Percentiles rank a stretch among this genome's conserved stretches.
Conservation (phyloP, 768 basidiomycete species). For the Collybia sordida region DNA sequence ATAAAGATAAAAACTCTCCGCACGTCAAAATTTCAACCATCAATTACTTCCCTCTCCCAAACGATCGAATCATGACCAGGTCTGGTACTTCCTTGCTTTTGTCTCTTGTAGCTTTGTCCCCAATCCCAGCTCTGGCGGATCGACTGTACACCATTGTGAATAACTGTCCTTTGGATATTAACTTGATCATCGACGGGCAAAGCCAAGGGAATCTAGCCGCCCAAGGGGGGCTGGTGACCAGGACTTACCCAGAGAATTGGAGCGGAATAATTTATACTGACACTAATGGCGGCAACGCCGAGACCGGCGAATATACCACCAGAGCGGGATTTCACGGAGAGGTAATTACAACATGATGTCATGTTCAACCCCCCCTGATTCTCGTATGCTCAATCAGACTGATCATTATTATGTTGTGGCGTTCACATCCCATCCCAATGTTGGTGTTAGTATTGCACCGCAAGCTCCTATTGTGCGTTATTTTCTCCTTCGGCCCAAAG, state of each 20-base stretch:
- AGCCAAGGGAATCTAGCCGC: conserved; percentile 7
- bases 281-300: conserved; percentile 22
- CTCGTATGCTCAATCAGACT: conserved; percentile 7
- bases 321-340: conserved; percentile 26
- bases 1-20: too few species aligned
- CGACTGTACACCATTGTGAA: conserved; percentile 15
- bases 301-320: conserved; percentile 17
- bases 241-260: conserved; percentile 15
- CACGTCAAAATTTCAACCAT: too few species aligned
- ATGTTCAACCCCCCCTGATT: not conserved
- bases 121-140: not conserved
- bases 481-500: not conserved
- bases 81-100: not conserved
- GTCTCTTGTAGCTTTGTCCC: not conserved
- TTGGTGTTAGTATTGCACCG: conserved; percentile 29
- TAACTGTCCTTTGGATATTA: conserved; percentile 8
- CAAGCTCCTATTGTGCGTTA: conserved; percentile 17
- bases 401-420: conserved; percentile 30
- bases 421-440: conserved; percentile 29
- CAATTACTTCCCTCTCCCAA: too few species aligned
- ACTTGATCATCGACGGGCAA: conserved; percentile 4
- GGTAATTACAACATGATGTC: conserved; percentile 9
- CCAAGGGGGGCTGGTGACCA: conserved; percentile 1
- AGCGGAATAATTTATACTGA: conserved; percentile 26
- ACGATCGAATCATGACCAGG: too few species aligned